Evolutionary conservation across 768 basidiomycete genomes (phyloP), one percentile per base, ranked within the genome.

Genomic region (Boletus huronensis): DNA sequence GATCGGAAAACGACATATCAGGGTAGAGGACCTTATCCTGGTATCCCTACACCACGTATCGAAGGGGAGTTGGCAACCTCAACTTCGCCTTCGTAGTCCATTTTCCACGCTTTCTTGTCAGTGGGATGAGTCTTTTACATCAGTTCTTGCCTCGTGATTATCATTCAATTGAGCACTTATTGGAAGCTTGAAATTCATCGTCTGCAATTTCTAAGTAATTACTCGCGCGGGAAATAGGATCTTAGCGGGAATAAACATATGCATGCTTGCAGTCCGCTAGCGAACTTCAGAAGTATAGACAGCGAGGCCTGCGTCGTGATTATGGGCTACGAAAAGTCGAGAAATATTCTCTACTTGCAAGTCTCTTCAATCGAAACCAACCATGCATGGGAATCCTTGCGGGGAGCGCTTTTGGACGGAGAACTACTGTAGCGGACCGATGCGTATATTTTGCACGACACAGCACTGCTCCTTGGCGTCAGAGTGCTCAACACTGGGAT

Each of bases 41-140:
- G 85, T 91, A 60, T 86, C 87, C 60, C 81, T 90, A 50, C 88
- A 90, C 70, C 89, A 91, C 59, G 87, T 90, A 48, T 89, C 88
- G 13, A 82, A 88, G 70, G 88, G 89, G 11, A 85, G 83, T 53
- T 91, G 88, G 88, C 88, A 91, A 55, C 87, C 88, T 21, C 87
- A 90, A 53, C 70, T 90, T 42, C 79, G 87, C 65, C 75, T 90
- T 14, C 63, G 55, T 17, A 26, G 7, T 14, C 23, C 61, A 25
- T 41, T 10, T 35, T 13, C 48, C 5, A 3, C 26, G 3, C 5
- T 44, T 41, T 39, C 61, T 26, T 43, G 42, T 26, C 48, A 45
- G 10, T 48, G 48, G 42, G 43, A 50, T 25, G 50, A 49, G 7
- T 46, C 48, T 53, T 36, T 23, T 42, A 16, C 57, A 17, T 39